Percentiles rank a stretch among this genome's conserved stretches.
These are phyloP conservation scores for Apophysomyces elegans DNA, from an alignment of 371 early-diverging fungal species.

Conservation along the genomic window DNA sequence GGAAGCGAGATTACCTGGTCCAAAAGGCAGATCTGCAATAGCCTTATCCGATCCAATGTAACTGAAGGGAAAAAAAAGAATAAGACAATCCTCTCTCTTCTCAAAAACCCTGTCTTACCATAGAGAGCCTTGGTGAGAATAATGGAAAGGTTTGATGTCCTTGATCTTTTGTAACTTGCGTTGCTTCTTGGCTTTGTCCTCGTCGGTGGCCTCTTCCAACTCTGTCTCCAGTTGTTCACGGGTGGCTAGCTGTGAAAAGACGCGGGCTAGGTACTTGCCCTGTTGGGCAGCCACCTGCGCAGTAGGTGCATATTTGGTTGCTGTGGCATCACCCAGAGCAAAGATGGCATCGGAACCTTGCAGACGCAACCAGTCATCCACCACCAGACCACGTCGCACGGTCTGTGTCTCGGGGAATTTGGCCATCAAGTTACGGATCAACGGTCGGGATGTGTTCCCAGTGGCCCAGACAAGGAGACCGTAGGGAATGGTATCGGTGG, in stretches of 20 bases:
- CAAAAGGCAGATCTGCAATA: slow-evolving; percentile 86
- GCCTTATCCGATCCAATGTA: slow-evolving; percentile 92
- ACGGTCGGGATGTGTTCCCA: slow-evolving; percentile 88
- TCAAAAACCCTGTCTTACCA: slow-evolving; percentile 53
- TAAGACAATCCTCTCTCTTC: not conserved
- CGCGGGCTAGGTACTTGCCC: slow-evolving; percentile 81
- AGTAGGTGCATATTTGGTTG: slow-evolving; percentile 87
- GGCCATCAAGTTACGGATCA: slow-evolving; percentile 75
- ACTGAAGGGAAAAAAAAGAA: slow-evolving; percentile 23
- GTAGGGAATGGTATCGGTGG: slow-evolving; percentile 74
- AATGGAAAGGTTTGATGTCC: slow-evolving; percentile 76
- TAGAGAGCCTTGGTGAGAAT: slow-evolving; percentile 83
- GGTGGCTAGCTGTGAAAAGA: slow-evolving; percentile 64
- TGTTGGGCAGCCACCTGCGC: slow-evolving; percentile 95
- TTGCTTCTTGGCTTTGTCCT: slow-evolving; percentile 43
- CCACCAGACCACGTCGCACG: slow-evolving; percentile 79
- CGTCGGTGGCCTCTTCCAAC: slow-evolving; percentile 28
- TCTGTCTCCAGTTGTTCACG: slow-evolving; percentile 48
- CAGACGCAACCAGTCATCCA: slow-evolving; percentile 85
- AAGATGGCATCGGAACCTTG: slow-evolving; percentile 77
- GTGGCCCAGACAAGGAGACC: slow-evolving; percentile 95
- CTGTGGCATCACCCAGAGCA: slow-evolving; percentile 88
- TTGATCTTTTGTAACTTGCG: slow-evolving; percentile 43
- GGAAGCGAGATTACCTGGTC: slow-evolving; percentile 70
- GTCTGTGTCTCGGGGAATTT: slow-evolving; percentile 74